phyloP scores from a whole-genome alignment of 305 asterid genomes.

The Nicotiana rustica region DNA sequence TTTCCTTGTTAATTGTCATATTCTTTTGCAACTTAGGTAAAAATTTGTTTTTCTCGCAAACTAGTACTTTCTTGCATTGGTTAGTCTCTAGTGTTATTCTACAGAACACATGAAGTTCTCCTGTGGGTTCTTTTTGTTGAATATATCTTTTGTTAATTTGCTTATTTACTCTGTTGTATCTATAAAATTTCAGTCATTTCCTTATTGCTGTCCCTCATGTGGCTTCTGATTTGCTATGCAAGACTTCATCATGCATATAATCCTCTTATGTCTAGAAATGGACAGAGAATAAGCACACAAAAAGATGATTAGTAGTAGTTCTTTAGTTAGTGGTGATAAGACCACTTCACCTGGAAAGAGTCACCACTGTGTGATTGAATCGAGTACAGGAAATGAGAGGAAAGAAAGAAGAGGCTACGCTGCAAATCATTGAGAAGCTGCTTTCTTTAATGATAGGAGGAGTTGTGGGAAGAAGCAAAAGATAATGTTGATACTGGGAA shows the following conservation, averaged over 20 bases:
- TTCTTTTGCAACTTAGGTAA: conserved; percentile 28
- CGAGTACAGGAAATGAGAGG: background rate
- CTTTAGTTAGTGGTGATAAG: background rate
- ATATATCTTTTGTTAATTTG: background rate
- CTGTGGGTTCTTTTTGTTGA: background rate
- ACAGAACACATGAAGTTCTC: background rate
- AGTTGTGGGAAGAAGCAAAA: background rate
- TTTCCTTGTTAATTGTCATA: conserved; percentile 19
- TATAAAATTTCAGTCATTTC: background rate
- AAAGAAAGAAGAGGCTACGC: background rate
- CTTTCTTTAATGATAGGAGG: background rate
- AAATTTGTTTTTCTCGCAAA: background rate
- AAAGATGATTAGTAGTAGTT: background rate
- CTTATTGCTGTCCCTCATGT: background rate
- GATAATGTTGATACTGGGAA: background rate
- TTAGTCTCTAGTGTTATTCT: background rate
- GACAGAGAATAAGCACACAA: too few relatives aligned
- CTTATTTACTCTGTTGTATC: background rate
- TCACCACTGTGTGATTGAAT: background rate
- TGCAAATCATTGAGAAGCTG: background rate
- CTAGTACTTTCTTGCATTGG: background rate
- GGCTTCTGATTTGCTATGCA: background rate
- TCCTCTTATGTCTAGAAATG: background rate
- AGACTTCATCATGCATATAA: background rate
- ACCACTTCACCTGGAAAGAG: background rate